Conservation (phyloP, 1,139 yeast genomes). For the Zygosaccharomyces pseudobailii region DNA sequence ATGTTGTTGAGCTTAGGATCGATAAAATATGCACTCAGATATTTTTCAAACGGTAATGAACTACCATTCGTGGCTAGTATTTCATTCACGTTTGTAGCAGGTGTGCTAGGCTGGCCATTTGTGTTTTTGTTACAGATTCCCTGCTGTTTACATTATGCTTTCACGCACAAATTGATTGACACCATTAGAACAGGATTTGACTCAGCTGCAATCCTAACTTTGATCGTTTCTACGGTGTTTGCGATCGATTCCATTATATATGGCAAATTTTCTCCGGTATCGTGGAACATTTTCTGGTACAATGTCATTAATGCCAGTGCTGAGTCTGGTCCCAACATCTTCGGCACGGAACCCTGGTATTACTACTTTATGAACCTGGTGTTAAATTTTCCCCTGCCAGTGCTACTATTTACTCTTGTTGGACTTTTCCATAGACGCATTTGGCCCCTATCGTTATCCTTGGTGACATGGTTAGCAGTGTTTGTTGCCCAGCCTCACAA, state of each 20-base stretch:
- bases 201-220: constrained; percentile 31
- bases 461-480: constrained; percentile 60
- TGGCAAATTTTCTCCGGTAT: constrained; percentile 60
- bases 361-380: constrained; percentile 68
- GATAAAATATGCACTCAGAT: constrained; percentile 32
- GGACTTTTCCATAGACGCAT: constrained; percentile 28
- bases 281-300: constrained; percentile 76
- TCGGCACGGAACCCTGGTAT: constrained; percentile 80
- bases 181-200: constrained; percentile 33
- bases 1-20: constrained; percentile 62
- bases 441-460: constrained; percentile 40
- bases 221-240: constrained; percentile 38
- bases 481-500: constrained; percentile 82
- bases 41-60: constrained; percentile 24
- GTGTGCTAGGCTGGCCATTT: constrained; percentile 91
- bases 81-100: constrained; percentile 56
- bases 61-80: constrained; percentile 33
- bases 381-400: constrained; percentile 60
- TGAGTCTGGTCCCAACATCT: constrained; percentile 78
- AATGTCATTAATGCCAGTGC: constrained; percentile 73
- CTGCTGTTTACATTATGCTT: constrained; percentile 37
- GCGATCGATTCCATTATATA: constrained; percentile 64
- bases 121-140: constrained; percentile 64
- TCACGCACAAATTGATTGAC: constrained; percentile 26
- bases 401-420: constrained; percentile 28